phyloP scores from a whole-genome alignment of 169 alveolate genomes.

The Eimeria acervulina region DNA sequence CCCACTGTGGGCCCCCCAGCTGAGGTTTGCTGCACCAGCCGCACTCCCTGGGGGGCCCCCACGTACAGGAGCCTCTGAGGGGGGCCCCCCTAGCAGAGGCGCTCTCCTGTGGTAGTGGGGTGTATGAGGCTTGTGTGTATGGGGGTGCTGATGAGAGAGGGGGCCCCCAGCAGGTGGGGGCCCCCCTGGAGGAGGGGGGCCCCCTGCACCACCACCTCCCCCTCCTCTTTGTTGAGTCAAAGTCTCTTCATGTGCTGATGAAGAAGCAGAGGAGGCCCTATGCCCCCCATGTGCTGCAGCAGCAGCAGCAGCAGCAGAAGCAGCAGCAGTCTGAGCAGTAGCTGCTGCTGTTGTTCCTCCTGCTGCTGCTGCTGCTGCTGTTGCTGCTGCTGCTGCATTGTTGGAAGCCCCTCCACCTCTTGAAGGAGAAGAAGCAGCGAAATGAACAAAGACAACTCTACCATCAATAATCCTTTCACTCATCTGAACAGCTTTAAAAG shows the following conservation, averaged over 20 bases:
- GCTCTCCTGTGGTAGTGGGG: neutral
- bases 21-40: neutral
- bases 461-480: constrained; percentile 89
- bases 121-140: too few species aligned
- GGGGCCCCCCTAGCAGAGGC: neutral
- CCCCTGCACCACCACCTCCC: neutral
- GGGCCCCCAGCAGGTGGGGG: neutral
- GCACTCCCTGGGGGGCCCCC: neutral
- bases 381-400: neutral
- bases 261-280: too few species aligned
- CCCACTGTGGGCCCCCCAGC: neutral
- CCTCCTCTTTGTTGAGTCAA: too few species aligned
- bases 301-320: neutral
- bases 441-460: constrained; percentile 86
- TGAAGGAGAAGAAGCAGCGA: constrained; percentile 15
- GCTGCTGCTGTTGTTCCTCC: neutral
- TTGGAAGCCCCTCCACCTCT: neutral
- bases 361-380: neutral
- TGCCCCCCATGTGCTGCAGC: neutral
- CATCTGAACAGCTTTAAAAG: constrained; percentile 88
- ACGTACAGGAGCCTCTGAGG: neutral
- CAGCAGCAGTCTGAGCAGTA: neutral
- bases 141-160: neutral
- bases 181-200: neutral
- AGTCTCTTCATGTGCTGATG: too few species aligned